phyloP scores from a whole-genome alignment of 495 filamentous ascomycete species.

The Sordaria brevicollis region DNA sequence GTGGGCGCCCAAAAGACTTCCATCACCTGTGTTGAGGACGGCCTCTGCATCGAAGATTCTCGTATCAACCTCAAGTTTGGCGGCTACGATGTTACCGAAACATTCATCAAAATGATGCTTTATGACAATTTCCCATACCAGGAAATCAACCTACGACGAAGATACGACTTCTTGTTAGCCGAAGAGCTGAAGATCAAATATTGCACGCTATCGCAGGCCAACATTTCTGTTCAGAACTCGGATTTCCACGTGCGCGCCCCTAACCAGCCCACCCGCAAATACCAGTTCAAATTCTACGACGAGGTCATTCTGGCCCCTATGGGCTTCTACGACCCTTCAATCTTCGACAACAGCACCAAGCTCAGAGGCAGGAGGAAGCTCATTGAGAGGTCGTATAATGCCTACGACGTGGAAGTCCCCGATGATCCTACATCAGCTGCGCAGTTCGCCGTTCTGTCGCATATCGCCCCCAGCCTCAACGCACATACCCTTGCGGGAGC shows the following conservation, averaged over 20 bases:
- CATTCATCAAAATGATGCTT: slow-evolving; percentile 94
- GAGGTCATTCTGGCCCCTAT: slow-evolving; percentile 84
- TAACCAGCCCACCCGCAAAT: slow-evolving; percentile 81
- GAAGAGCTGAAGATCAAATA: slow-evolving; percentile 90
- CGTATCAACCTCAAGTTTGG: slow-evolving; percentile 87
- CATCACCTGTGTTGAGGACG: slow-evolving; percentile 94
- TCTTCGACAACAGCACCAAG: slow-evolving; percentile 75
- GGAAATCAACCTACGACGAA: slow-evolving; percentile 80
- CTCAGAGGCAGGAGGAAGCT: slow-evolving; percentile 66
- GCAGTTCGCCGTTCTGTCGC: slow-evolving; percentile 64
- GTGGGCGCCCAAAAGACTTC: slow-evolving; percentile 97
- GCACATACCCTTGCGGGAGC: slow-evolving; percentile 26
- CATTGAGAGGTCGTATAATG: slow-evolving; percentile 76
- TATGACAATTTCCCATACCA: slow-evolving; percentile 87
- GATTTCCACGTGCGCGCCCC: slow-evolving; percentile 85
- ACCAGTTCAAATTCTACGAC: slow-evolving; percentile 90
- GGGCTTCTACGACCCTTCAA: slow-evolving; percentile 76
- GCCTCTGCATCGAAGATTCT: slow-evolving; percentile 87
- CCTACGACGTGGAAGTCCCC: slow-evolving; percentile 73
- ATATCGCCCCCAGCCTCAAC: slow-evolving; percentile 52
- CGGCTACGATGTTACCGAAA: slow-evolving; percentile 84
- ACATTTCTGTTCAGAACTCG: slow-evolving; percentile 67
- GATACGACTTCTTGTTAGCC: slow-evolving; percentile 86
- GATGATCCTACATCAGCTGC: slow-evolving; percentile 85
- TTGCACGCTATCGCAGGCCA: slow-evolving; percentile 75